phyloP scores from a whole-genome alignment of 2,329 filamentous ascomycete species.

The Sporothrix pseudoabietina region DNA sequence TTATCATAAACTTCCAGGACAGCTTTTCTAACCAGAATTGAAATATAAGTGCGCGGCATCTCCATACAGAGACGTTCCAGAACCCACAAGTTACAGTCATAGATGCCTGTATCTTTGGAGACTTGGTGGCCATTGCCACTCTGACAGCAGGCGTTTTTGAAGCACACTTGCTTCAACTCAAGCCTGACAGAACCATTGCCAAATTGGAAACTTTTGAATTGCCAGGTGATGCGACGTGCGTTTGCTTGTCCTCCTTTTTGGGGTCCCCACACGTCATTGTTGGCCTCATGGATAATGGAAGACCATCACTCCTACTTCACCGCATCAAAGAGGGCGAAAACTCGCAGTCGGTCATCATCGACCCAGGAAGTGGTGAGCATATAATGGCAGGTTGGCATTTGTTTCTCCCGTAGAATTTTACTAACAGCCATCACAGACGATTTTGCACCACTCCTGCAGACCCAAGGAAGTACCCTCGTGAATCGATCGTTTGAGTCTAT shows the following conservation, averaged over 20 bases:
- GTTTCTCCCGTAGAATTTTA: neutral
- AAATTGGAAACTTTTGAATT: conserved; percentile 42
- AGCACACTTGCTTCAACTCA: conserved; percentile 46
- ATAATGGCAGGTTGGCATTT: neutral
- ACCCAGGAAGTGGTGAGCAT: conserved; percentile 37
- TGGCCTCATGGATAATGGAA: conserved; percentile 42
- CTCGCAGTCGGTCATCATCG: conserved; percentile 30
- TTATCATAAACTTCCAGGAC: neutral
- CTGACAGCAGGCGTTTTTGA: conserved; percentile 44
- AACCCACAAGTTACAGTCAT: conserved; percentile 39
- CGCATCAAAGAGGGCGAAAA: conserved; percentile 28
- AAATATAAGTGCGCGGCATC: conserved; percentile 19
- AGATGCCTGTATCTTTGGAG: conserved; percentile 48
- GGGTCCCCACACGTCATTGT: conserved; percentile 40
- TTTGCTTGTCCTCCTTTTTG: conserved; percentile 43
- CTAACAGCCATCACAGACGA: conserved; percentile 15
- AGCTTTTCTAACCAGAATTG: neutral
- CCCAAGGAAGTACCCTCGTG: neutral
- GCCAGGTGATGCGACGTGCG: conserved; percentile 54
- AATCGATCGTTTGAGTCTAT: conserved; percentile 45
- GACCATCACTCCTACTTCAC: conserved; percentile 43
- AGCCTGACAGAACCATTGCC: conserved; percentile 37
- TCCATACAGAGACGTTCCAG: conserved; percentile 24
- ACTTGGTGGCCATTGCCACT: conserved; percentile 49
- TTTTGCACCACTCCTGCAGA: neutral